Percentiles rank a stretch among this genome's conserved stretches.
phyloP scores from a whole-genome alignment of 2,329 filamentous ascomycete species.

The Tothia fuscella region DNA sequence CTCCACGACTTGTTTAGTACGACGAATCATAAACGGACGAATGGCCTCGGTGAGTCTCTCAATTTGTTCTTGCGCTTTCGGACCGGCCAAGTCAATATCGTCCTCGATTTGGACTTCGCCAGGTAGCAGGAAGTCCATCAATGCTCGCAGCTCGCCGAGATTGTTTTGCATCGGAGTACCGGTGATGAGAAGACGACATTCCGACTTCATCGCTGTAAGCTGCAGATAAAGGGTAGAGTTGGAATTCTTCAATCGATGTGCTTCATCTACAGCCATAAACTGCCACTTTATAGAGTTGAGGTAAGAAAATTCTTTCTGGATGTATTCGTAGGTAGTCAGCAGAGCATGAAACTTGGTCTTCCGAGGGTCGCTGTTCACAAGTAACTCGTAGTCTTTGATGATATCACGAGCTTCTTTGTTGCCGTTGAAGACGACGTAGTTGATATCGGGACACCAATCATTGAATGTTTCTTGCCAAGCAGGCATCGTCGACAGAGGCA shows the following conservation, averaged over 20 bases:
- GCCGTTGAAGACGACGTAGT: constrained; percentile 94
- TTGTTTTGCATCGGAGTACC: constrained; percentile 98
- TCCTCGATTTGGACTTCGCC: constrained; percentile 84
- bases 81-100: constrained; percentile 77
- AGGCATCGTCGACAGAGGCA: constrained; percentile 90
- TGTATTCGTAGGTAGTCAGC: constrained; percentile 95
- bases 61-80: constrained; percentile 74
- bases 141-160: constrained; percentile 75
- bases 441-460: constrained; percentile 86
- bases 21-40: constrained; percentile 85
- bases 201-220: constrained; percentile 73
- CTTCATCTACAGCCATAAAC: constrained; percentile 90
- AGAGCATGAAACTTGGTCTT: constrained; percentile 96
- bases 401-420: constrained; percentile 75
- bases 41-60: constrained; percentile 76
- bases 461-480: constrained; percentile 98
- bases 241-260: constrained; percentile 90
- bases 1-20: constrained; percentile 95
- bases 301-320: constrained; percentile 73
- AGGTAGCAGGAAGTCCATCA: constrained; percentile 96
- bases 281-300: constrained; percentile 93
- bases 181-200: constrained; percentile 84
- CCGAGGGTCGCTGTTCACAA: constrained; percentile 73
- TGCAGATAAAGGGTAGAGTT: constrained; percentile 88
- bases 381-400: constrained; percentile 81